phyloP scores from a whole-genome alignment of 352 stramenopile species.

The Globisporangium cystogenes region DNA sequence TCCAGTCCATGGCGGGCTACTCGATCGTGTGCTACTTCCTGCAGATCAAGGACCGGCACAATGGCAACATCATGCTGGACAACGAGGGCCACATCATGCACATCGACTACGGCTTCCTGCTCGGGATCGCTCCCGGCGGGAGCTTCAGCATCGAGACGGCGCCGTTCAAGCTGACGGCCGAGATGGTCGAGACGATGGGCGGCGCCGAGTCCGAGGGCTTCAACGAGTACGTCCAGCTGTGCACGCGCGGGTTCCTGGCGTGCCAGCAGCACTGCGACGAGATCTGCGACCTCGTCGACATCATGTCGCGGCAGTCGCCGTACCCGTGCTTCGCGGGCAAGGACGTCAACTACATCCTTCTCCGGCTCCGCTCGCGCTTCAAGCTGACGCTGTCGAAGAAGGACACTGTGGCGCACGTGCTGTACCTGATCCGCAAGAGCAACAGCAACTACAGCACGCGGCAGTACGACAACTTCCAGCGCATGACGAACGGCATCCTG shows the following conservation, averaged over 20 bases:
- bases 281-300: slow-evolving; percentile 96
- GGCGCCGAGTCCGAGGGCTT: slow-evolving; percentile 89
- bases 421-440: slow-evolving; percentile 89
- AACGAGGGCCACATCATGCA: slow-evolving; percentile 98
- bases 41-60: slow-evolving; percentile 99
- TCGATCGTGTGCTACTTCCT: slow-evolving; percentile 98
- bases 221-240: slow-evolving; percentile 97
- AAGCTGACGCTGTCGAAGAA: slow-evolving; percentile 85
- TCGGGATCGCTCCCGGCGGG: slow-evolving; percentile 97
- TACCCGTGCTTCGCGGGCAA: slow-evolving; percentile 95
- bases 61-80: slow-evolving; percentile 99
- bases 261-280: slow-evolving; percentile 94
- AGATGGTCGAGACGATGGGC: slow-evolving; percentile 98
- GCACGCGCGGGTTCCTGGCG: slow-evolving; percentile 96
- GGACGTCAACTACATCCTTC: slow-evolving; percentile 79
- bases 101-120: slow-evolving; percentile 99
- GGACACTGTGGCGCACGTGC: slow-evolving; percentile 87
- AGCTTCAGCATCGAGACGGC: slow-evolving; percentile 98
- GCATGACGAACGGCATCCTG: slow-evolving; percentile 92
- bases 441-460: slow-evolving; percentile 92
- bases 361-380: slow-evolving; percentile 84
- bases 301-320: slow-evolving; percentile 94
- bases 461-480: slow-evolving; percentile 94
- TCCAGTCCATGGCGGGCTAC: slow-evolving; percentile 97
- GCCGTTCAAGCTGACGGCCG: slow-evolving; percentile 99